phyloP scores from a whole-genome alignment of 2,329 filamentous ascomycete species.

The Fusarium albosuccineum region DNA sequence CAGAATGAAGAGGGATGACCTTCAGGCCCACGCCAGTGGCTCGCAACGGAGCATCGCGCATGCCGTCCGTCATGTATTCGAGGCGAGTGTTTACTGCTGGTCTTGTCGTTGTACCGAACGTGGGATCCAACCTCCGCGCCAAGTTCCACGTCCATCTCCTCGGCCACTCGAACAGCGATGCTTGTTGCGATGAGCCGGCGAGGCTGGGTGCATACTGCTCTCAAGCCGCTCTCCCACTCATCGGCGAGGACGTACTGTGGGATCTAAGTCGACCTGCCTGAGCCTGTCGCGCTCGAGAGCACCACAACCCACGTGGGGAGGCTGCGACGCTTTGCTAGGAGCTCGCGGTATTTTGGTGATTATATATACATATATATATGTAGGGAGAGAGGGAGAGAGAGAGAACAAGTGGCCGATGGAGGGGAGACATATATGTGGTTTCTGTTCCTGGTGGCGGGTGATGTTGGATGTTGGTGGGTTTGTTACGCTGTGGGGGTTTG shows the following conservation, averaged over 20 bases:
- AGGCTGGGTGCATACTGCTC: constrained; percentile 66
- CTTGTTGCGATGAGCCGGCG: constrained; percentile 91
- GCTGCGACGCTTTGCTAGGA: no score
- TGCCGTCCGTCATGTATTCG: constrained; percentile 50
- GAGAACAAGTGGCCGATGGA: no score
- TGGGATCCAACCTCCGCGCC: constrained; percentile 91
- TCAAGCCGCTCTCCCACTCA: constrained; percentile 6
- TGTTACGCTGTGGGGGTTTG: no score
- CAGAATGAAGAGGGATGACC: constrained; percentile 92
- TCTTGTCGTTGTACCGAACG: not conserved
- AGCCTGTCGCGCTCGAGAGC: constrained; percentile 30
- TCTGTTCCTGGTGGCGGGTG: no score
- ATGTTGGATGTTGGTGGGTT: no score
- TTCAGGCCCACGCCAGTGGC: constrained; percentile 63
- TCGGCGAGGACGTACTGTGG: constrained; percentile 26
- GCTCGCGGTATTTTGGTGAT: no score
- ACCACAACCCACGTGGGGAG: constrained; percentile 19
- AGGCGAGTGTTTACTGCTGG: no score
- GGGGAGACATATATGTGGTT: no score
- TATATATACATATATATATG: no score
- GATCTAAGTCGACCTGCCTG: constrained; percentile 37
- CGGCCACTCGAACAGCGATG: constrained; percentile 88
- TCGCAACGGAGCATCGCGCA: constrained; percentile 86
- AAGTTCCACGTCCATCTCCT: constrained; percentile 86
- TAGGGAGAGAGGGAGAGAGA: no score